phyloP scores from a whole-genome alignment of 2,329 filamentous ascomycete genomes.

The Aspergillus carbonarius region DNA sequence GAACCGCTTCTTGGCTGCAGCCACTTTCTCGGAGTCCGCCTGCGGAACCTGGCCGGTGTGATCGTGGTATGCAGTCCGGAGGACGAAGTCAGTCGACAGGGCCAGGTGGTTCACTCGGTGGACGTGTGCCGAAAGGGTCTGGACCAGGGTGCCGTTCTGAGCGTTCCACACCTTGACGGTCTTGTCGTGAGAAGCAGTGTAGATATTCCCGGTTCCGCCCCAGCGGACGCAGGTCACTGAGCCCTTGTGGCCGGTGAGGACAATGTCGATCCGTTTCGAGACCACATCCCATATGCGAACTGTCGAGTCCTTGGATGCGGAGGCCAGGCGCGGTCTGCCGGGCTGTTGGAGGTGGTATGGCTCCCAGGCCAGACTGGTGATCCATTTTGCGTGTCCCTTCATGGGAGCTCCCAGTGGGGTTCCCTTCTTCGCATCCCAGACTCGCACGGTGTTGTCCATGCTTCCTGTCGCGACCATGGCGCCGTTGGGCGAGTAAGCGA shows the following conservation, averaged over 20 bases:
- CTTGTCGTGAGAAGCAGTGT: conserved; percentile 86
- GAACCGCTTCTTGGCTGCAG: conserved; percentile 77
- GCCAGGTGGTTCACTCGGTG: conserved; percentile 97
- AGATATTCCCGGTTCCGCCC: conserved; percentile 85
- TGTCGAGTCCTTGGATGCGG: conserved; percentile 85
- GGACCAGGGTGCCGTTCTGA: conserved; percentile 72
- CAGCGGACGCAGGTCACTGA: conserved; percentile 89
- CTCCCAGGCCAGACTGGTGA: conserved; percentile 87
- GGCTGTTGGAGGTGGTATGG: conserved; percentile 79
- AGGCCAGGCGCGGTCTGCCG: conserved; percentile 76
- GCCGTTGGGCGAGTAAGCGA: conserved; percentile 84
- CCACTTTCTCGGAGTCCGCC: conserved; percentile 67
- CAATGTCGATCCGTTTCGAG: conserved; percentile 73
- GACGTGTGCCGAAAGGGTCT: conserved; percentile 77
- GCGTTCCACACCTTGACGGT: conserved; percentile 89
- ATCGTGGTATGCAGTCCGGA: conserved; percentile 84
- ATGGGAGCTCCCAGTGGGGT: conserved; percentile 68
- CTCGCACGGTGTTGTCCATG: conserved; percentile 86
- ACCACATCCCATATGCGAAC: conserved; percentile 84
- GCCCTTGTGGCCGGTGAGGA: conserved; percentile 83
- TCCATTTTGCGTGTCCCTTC: conserved; percentile 86
- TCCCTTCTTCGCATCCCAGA: conserved; percentile 86
- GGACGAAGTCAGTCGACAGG: conserved; percentile 85
- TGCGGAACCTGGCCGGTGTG: conserved; percentile 70
- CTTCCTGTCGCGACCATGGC: conserved; percentile 80